Conservation (phyloP, 495 filamentous ascomycete genomes). For the Margaritispora aquatica region DNA sequence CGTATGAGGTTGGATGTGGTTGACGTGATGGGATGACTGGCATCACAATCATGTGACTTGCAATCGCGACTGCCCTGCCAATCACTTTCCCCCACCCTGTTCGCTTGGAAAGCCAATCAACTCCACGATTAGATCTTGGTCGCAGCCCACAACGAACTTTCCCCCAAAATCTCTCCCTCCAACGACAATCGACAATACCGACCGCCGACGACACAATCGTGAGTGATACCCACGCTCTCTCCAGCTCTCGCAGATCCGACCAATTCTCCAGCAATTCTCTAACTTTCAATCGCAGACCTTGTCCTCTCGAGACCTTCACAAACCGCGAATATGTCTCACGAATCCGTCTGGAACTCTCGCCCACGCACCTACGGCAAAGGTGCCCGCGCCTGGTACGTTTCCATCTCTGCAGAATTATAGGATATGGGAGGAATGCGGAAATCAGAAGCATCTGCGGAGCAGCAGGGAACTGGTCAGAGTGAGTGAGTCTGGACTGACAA, state of each 20-base stretch:
- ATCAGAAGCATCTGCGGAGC: not conserved
- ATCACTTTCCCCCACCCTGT: not conserved
- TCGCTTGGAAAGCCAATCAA: not conserved
- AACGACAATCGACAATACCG: not conserved
- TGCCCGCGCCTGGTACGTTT: slow-evolving; percentile 74
- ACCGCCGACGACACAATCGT: not conserved
- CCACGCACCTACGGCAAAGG: slow-evolving; percentile 96
- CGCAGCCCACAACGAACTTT: not conserved
- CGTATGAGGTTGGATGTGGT: no score
- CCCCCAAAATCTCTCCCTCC: not conserved
- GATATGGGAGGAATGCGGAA: not conserved
- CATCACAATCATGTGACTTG: not conserved
- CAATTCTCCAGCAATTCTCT: not conserved
- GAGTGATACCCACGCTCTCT: not conserved
- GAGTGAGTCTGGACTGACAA: slow-evolving; percentile 2
- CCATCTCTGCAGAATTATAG: not conserved
- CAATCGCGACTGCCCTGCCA: not conserved
- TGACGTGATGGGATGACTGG: no score
- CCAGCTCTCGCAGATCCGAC: not conserved
- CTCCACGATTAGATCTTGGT: not conserved
- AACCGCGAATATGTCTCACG: slow-evolving; percentile 75
- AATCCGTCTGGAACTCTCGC: slow-evolving; percentile 98
- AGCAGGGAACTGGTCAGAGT: not conserved
- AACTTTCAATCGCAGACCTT: not conserved
- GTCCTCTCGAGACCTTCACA: not conserved